Percentiles rank a stretch among this genome's conserved stretches.
Evolutionary conservation across 1,284 basidiomycete species (phyloP).

Genomic region (Coniophora puteana): DNA sequence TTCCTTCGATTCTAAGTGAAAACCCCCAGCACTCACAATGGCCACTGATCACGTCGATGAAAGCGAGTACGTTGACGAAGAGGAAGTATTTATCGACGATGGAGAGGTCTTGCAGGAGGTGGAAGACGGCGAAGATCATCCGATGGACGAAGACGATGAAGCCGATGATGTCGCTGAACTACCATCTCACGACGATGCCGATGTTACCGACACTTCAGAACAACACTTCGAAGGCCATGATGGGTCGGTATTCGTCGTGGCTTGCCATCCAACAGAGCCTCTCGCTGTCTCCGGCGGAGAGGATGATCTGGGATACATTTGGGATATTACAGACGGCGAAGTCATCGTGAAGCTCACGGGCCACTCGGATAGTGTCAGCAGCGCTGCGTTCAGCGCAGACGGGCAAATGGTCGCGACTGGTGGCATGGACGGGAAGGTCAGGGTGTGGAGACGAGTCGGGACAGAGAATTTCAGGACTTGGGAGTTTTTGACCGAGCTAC

Average conservation of each 20-base stretch:
- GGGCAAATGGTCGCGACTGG: conserved; percentile 93
- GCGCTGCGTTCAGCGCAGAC: conserved; percentile 78
- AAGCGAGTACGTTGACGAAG: conserved; percentile 37
- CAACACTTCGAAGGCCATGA: conserved; percentile 62
- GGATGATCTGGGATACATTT: conserved; percentile 94
- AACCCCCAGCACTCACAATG: too few species aligned
- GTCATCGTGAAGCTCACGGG: conserved; percentile 83
- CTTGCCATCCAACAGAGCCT: conserved; percentile 83
- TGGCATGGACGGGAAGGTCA: conserved; percentile 95
- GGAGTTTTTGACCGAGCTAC: conserved; percentile 91
- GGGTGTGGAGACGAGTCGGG: conserved; percentile 85
- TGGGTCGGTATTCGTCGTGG: conserved; percentile 83
- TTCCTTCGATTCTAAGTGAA: too few species aligned
- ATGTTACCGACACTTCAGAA: conserved; percentile 56
- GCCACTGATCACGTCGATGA: conserved; percentile 32
- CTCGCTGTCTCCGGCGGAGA: conserved; percentile 92
- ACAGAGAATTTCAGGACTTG: conserved; percentile 74
- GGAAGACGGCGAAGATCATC: conserved; percentile 62
- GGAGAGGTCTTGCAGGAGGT: conserved; percentile 66
- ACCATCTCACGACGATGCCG: conserved; percentile 29
- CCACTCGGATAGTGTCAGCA: conserved; percentile 89
- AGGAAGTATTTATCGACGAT: conserved; percentile 51
- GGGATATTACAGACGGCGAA: conserved; percentile 83
- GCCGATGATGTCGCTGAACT: conserved; percentile 41
- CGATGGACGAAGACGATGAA: conserved; percentile 74